Evolutionary conservation across 2,329 filamentous ascomycete genomes (phyloP), one percentile per base, ranked within the genome.

Genomic region (Xylaria sp.): DNA sequence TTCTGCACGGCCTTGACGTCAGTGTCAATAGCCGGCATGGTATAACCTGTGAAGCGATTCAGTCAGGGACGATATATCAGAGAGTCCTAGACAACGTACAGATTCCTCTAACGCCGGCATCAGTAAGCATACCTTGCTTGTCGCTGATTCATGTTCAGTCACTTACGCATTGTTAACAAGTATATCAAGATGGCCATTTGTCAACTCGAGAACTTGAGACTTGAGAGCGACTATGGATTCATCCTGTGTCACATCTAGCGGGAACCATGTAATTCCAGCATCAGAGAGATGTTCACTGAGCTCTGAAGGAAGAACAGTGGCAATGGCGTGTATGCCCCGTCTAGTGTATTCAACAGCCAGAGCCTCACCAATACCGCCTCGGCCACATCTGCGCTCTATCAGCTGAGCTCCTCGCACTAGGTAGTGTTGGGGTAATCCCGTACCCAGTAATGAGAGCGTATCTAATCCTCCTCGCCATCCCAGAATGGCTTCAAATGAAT

Each of bases 11-110:
- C 57, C 0, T 1, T 2, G 15, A 75, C 68, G 5, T 77, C 73
- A 0, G 74, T 76, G 46, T 77, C 75, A 23, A 73, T 71, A 0
- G 75, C 75, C 0, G 75, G 68, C 75, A 77, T 77, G 1, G 75
- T 77, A 31, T 77, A 77, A 15, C n/a, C 74, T 64, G 73, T 71
- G 72, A 10, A 36, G 8, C 2, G 8, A 36, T 10, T 36, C 7
- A 36, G 33, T 36, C 4, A 7, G 8, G 6, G 10, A 36, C 2
- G 8, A 1, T 5, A 9, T 36, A 2, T 10, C 2, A 36, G 1
- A 36, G 33, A 10, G 8, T 10, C 33, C 4, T 4, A 1, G 33
- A 8, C 10, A 36, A 36, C 33, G 8, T 36, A 36, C 33, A 36
- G 7, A 36, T 36, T 7, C 33, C 33, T 36, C 33, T 36, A 2